Base-by-base conservation (phyloP, 257 asterid species). In the Asclepias syriaca region DNA sequence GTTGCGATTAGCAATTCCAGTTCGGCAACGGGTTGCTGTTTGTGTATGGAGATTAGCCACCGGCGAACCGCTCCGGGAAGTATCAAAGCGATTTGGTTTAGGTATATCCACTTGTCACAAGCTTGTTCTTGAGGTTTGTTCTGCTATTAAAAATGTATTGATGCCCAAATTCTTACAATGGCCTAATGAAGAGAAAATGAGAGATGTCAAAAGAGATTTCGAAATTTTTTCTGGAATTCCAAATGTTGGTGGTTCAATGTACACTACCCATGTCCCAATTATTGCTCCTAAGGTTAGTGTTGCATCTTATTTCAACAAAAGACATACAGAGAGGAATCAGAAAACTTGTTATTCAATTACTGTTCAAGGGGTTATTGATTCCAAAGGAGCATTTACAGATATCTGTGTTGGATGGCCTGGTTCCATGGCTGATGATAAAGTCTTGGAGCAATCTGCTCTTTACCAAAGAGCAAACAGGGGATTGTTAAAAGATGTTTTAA, bases 41-140 rank as follows among this genome's bases (percentile, higher is more conserved):
- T 93, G 98, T 55, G 46, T 93, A 5, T 93, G 96, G 96, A 58
- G 97, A 32, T 77, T 93, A 48, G 96, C 96, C 72, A 93, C 98
- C 10, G 98, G 98, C 0, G 97, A 86, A 50, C 92, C 98, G 7
- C 96, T 93, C 32, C 97, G 98, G 0, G 96, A 89, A 39, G 97
- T 93, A 0, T 89, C 98, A 4, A 83, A 80, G 77, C 86, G 95
- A 2, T 93, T 93, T 67, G 98, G 98, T 8, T 46, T 89, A 22
- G 98, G 98, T 7, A 93, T 93, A 29, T 91, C 98, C 10, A 93
- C 98, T 70, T 93, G 98, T 72, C 98, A 93, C 54, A 93, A 93
- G 78, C 74, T 93, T 3, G 90, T 91, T 3, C 89, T 93, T 1
- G 97, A 93, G 73, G 98, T 93, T 14, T 93, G 94, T 69, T 60